These are phyloP conservation scores for Salix dunnii DNA, from an alignment of 345 rosid genomes.

Conservation along the genomic window DNA sequence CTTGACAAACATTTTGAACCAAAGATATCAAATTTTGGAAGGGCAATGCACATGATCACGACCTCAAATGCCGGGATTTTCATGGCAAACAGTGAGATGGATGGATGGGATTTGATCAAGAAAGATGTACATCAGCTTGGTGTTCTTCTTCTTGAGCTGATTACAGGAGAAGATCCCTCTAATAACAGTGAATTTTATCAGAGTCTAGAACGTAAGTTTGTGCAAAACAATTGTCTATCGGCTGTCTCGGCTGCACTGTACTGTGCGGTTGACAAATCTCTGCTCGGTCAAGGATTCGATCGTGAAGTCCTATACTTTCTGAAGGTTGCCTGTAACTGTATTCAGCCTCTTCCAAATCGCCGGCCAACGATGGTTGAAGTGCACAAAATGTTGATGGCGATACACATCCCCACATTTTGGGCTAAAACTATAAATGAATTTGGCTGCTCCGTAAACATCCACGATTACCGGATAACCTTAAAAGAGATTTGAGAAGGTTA, in stretches of 20 bases:
- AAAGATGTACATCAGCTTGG: neutral
- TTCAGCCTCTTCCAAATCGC: neutral
- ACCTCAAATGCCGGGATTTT: neutral
- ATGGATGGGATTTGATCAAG: neutral
- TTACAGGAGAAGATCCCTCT: neutral
- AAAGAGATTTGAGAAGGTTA: too few relatives aligned
- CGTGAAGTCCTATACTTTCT: neutral
- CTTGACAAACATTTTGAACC: neutral
- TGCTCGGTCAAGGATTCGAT: neutral
- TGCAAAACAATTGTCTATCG: neutral
- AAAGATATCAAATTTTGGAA: neutral
- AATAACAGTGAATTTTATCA: neutral
- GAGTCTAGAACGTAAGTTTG: too few relatives aligned
- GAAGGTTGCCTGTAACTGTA: neutral
- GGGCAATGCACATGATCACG: neutral
- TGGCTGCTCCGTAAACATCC: too few relatives aligned
- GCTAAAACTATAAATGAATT: too few relatives aligned
- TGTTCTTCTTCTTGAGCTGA: neutral
- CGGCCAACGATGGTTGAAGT: conserved; percentile 3
- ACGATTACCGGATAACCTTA: too few relatives aligned
- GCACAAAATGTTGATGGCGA: neutral
- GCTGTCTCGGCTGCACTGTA: neutral
- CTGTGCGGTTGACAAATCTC: neutral
- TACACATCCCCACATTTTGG: neutral
- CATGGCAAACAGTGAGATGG: neutral